Evolutionary conservation across 2,329 filamentous ascomycete genomes (phyloP).

Genomic region (Pseudopithomyces chartarum): DNA sequence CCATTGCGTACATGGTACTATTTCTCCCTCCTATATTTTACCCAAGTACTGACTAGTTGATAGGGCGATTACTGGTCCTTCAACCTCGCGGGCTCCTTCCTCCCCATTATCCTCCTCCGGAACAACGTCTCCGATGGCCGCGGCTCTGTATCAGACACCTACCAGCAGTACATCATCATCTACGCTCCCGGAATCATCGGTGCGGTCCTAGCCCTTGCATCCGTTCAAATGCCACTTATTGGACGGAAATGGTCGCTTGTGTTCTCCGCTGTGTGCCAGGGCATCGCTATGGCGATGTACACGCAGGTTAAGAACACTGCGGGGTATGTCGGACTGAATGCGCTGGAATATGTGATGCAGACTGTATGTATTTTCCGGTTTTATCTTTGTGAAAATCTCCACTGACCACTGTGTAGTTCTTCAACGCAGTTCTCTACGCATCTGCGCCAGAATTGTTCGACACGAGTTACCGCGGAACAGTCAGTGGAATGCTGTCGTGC

Average conservation of each 20-base stretch:
- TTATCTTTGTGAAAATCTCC: no score
- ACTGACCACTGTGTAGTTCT: constrained; percentile 20
- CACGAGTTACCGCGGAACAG: constrained; percentile 34
- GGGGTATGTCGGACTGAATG: constrained; percentile 34
- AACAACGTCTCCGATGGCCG: constrained; percentile 33
- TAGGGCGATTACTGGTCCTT: constrained; percentile 41
- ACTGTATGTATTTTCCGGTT: constrained; percentile 18
- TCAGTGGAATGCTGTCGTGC: constrained; percentile 36
- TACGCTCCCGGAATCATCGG: constrained; percentile 35
- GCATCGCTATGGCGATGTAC: constrained; percentile 37
- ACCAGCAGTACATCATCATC: constrained; percentile 37
- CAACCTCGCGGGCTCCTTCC: constrained; percentile 32
- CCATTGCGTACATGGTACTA: constrained; percentile 31
- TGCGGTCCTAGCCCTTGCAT: constrained; percentile 26
- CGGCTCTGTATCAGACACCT: constrained; percentile 29
- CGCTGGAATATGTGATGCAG: constrained; percentile 40
- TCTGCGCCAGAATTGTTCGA: constrained; percentile 37
- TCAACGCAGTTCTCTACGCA: constrained; percentile 36
- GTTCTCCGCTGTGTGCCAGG: constrained; percentile 32
- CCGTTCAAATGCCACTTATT: constrained; percentile 32
- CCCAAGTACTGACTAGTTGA: background rate
- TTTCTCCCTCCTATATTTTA: background rate
- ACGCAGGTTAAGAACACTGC: constrained; percentile 32
- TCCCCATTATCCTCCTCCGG: constrained; percentile 33
- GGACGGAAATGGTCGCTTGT: constrained; percentile 37